phyloP scores from a whole-genome alignment of 2,329 filamentous ascomycete genomes.

The Endothia cerciana region DNA sequence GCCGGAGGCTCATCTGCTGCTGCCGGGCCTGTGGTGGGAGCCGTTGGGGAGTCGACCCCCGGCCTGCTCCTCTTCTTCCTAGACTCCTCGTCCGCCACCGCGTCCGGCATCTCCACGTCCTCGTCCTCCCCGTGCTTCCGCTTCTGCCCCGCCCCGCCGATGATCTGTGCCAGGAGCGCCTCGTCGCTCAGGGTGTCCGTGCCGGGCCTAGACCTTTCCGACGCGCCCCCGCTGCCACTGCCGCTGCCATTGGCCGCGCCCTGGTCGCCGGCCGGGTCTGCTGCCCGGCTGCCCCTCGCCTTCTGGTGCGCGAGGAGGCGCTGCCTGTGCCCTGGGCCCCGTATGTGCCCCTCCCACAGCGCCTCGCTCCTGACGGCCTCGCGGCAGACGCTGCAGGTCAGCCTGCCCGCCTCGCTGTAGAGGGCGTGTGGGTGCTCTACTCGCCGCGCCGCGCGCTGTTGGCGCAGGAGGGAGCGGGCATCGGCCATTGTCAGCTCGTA shows the following conservation, averaged over 20 bases:
- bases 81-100: constrained; percentile 36
- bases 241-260: neutral
- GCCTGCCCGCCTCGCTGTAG: constrained; percentile 69
- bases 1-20: neutral
- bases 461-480: constrained; percentile 77
- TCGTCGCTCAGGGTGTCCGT: constrained; percentile 36
- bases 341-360: constrained; percentile 68
- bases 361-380: constrained; percentile 67
- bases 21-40: constrained; percentile 1
- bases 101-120: constrained; percentile 41
- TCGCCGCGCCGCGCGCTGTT: constrained; percentile 74
- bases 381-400: constrained; percentile 70
- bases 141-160: constrained; percentile 33
- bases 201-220: constrained; percentile 25
- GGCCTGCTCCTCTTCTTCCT: constrained; percentile 53
- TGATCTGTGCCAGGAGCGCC: constrained; percentile 29
- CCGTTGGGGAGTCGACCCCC: constrained; percentile 34
- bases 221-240: constrained; percentile 24
- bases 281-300: constrained; percentile 26
- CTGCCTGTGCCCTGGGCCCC: constrained; percentile 51
- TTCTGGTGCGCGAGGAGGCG: constrained; percentile 36
- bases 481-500: constrained; percentile 66
- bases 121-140: constrained; percentile 35
- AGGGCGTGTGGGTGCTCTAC: constrained; percentile 71
- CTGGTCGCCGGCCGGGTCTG: constrained; percentile 28